phyloP scores from a whole-genome alignment of 1,284 basidiomycete species.

The Austroboletus olivaceoglutinosus region DNA sequence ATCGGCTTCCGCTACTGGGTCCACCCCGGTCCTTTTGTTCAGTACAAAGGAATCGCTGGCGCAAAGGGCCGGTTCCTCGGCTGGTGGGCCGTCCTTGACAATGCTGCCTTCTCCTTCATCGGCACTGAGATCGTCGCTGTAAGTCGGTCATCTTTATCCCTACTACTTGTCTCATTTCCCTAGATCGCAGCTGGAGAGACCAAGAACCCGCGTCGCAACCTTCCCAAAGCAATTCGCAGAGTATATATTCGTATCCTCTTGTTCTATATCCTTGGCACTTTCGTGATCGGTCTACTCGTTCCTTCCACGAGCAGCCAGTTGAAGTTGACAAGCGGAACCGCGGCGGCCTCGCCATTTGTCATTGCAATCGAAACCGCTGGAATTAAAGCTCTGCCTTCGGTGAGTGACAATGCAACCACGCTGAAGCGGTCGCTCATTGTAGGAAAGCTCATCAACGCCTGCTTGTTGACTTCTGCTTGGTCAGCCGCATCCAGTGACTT shows the following conservation, averaged over 20 bases:
- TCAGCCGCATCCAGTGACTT: slow-evolving; percentile 83
- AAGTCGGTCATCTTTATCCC: slow-evolving; percentile 32
- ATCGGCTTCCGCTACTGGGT: slow-evolving; percentile 53
- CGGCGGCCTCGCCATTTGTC: slow-evolving; percentile 69
- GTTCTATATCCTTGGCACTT: slow-evolving; percentile 55
- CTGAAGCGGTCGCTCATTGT: slow-evolving; percentile 25
- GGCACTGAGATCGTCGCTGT: slow-evolving; percentile 78
- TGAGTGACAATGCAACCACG: slow-evolving; percentile 11
- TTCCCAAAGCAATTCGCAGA: slow-evolving; percentile 60
- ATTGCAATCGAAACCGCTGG: slow-evolving; percentile 63
- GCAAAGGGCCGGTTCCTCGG: slow-evolving; percentile 52
- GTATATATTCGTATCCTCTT: slow-evolving; percentile 69
- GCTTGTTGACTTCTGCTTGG: slow-evolving; percentile 81
- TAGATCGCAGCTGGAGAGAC: slow-evolving; percentile 66
- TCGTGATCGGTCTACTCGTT: slow-evolving; percentile 65
- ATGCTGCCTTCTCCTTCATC: slow-evolving; percentile 74
- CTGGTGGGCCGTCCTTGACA: slow-evolving; percentile 51
- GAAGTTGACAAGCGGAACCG: slow-evolving; percentile 39
- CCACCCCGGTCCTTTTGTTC: slow-evolving; percentile 55
- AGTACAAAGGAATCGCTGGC: slow-evolving; percentile 45
- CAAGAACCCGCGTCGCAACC: slow-evolving; percentile 50
- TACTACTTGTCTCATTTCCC: slow-evolving; percentile 8
- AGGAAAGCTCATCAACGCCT: slow-evolving; percentile 80
- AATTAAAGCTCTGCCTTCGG: slow-evolving; percentile 59
- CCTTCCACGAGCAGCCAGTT: slow-evolving; percentile 53